Evolutionary conservation across 495 filamentous ascomycete genomes (phyloP), one percentile per base, ranked within the genome.

Genomic region (Penicillium ochrochloron): DNA sequence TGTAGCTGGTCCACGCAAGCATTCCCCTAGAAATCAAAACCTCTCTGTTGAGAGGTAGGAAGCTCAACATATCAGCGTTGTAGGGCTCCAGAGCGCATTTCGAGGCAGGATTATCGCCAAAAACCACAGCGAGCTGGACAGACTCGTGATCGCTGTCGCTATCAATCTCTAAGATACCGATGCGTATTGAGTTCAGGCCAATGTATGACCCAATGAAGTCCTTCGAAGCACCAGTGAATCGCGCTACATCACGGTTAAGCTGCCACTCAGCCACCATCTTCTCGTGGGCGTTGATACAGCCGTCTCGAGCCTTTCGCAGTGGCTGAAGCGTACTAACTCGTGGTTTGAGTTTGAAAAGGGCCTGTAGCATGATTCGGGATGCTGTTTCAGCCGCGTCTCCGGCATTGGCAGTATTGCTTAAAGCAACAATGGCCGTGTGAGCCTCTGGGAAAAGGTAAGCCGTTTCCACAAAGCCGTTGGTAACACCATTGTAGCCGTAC

Each of bases 321-420:
- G 39, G 5, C 31, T 48, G 25, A 61, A 25, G 35, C 65, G 61
- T n/a, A 67, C 48, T 15, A 0, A 23, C 17, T 37, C 35, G 33
- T 5, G 68, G 68, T 34, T 53, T 61, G 55, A 66, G 44, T 11
- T 64, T 66, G 37, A 71, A 68, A 12, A 71, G 61, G 6, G 59
- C 56, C 44, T 71, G 68, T 7, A 66, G 55, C 50, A 71, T 39
- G 9, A 66, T 25, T 50, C 65, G 68, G 7, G 65, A 62, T 14
- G 56, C 53, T 37, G 62, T 66, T 25, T 71, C 68, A 35, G 54
- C 63, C 8, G 65, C 68, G 42, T 71, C 68, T 23, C 65, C 65
- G 41, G 60, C 60, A 27, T 42, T 59, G 35, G 62, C 46, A 9
- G 59, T 60, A 60, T 71, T 71, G 17, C 62, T 55, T 48, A 67